Evolutionary conservation across 768 basidiomycete genomes (phyloP).

Genomic region (Lentinula sp.): DNA sequence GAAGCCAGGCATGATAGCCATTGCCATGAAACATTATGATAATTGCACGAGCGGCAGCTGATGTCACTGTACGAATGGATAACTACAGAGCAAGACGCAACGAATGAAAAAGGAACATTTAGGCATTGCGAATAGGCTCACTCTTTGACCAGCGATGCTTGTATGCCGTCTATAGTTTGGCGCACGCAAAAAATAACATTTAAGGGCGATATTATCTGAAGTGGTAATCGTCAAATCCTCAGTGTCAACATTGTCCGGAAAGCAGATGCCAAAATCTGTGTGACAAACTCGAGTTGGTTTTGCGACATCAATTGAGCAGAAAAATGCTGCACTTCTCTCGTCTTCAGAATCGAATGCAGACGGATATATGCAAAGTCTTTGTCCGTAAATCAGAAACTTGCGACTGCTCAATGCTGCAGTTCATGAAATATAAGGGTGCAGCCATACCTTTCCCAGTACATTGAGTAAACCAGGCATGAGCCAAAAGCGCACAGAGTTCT

Average conservation of each 20-base stretch:
- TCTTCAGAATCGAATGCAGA: not conserved
- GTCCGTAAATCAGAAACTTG: not conserved
- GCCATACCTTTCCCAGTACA: not conserved
- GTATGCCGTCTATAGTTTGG: not conserved
- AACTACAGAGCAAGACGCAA: not conserved
- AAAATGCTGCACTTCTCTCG: not conserved
- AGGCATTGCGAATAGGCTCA: not conserved
- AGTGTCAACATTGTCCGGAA: not conserved
- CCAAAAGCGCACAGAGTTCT: not conserved
- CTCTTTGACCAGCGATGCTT: constrained; percentile 17
- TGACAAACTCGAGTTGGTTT: not conserved
- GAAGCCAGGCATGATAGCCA: constrained; percentile 82
- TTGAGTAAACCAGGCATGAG: not conserved
- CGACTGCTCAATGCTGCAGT: not conserved
- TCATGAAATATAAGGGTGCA: not conserved
- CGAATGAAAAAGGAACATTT: not conserved
- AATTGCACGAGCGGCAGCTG: constrained; percentile 55
- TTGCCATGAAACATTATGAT: constrained; percentile 94
- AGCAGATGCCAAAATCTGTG: not conserved
- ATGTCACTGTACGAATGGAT: not conserved
- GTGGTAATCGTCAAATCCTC: not conserved
- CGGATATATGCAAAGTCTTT: not conserved
- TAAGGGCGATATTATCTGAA: not conserved
- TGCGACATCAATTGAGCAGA: not conserved
- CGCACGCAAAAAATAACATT: constrained; percentile 19